A percentile compares a stretch with the other conserved stretches of the same genome.
Conservation (phyloP, 2,329 filamentous ascomycete species). For the Colletotrichum noveboracense region DNA sequence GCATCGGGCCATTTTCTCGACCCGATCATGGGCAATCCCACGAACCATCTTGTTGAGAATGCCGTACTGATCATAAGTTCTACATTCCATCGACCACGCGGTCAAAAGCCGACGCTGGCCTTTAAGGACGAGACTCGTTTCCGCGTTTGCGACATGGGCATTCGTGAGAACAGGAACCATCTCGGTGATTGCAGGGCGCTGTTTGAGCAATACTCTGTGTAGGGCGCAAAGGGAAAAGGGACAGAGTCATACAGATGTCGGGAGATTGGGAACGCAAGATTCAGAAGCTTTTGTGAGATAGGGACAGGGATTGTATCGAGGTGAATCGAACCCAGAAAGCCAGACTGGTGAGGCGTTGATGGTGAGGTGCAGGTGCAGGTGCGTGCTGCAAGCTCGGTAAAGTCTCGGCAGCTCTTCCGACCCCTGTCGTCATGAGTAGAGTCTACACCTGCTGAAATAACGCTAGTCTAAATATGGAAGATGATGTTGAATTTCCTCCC, state of each 20-base stretch:
- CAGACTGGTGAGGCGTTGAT: neutral
- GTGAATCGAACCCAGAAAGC: neutral
- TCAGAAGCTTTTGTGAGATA: neutral
- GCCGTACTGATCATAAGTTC: neutral
- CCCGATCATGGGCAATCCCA: neutral
- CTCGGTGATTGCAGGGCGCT: neutral
- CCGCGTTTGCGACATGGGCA: neutral
- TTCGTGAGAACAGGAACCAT: neutral
- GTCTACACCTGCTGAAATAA: neutral
- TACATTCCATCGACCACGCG: neutral
- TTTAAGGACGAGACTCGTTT: neutral
- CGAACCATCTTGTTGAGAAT: neutral
- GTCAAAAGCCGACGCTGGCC: neutral
- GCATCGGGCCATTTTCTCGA: neutral
- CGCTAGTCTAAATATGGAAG: conserved; percentile 3
- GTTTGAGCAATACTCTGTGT: neutral
- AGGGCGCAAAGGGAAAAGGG: neutral
- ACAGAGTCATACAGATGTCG: neutral
- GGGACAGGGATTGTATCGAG: neutral
- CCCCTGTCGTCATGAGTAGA: neutral
- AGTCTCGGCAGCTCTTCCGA: neutral
- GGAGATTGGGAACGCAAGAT: neutral
- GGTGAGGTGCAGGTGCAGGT: neutral
- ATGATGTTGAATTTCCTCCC: neutral
- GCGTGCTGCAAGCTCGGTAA: neutral